These are phyloP conservation scores for Plasmodium sp. DNA, from an alignment of 169 alveolate species.

Conservation along the genomic window DNA sequence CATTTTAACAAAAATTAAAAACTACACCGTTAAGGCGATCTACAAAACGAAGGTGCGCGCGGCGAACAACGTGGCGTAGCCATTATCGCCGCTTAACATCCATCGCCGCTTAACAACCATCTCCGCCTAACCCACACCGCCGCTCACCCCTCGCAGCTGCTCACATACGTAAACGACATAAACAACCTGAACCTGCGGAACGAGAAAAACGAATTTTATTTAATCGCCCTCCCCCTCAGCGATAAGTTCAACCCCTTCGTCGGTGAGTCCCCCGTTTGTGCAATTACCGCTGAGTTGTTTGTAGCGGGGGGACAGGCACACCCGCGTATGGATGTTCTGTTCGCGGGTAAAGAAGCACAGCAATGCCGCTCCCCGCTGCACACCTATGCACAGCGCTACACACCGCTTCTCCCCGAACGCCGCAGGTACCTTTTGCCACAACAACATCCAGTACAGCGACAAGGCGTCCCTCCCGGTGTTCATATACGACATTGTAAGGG, in stretches of 20 bases:
- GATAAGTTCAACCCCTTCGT: slow-evolving; percentile 63
- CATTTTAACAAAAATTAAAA: slow-evolving; percentile 54
- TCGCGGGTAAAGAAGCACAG: not conserved
- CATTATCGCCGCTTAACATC: not conserved
- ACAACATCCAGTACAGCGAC: slow-evolving; percentile 60
- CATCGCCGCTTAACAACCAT: not conserved
- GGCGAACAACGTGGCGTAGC: not conserved
- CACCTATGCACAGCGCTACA: no score
- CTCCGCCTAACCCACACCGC: not conserved
- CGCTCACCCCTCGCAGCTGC: slow-evolving; percentile 10
- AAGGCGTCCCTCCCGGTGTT: slow-evolving; percentile 60
- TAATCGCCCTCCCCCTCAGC: slow-evolving; percentile 47
- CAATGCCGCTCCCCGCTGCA: not conserved
- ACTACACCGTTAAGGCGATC: slow-evolving; percentile 40
- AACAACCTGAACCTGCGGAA: slow-evolving; percentile 50
- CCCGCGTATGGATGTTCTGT: not conserved
- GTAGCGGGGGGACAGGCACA: not conserved
- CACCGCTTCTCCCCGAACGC: not conserved
- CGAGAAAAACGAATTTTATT: slow-evolving; percentile 58
- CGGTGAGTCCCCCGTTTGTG: not conserved
- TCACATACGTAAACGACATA: slow-evolving; percentile 59
- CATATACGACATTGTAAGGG: slow-evolving; percentile 55
- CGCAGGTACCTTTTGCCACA: slow-evolving; percentile 59
- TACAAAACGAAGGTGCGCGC: slow-evolving; percentile 49
- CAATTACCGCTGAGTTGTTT: not conserved